Evolutionary conservation across 352 stramenopile genomes (phyloP).

Genomic region (Lagenidium giganteum): DNA sequence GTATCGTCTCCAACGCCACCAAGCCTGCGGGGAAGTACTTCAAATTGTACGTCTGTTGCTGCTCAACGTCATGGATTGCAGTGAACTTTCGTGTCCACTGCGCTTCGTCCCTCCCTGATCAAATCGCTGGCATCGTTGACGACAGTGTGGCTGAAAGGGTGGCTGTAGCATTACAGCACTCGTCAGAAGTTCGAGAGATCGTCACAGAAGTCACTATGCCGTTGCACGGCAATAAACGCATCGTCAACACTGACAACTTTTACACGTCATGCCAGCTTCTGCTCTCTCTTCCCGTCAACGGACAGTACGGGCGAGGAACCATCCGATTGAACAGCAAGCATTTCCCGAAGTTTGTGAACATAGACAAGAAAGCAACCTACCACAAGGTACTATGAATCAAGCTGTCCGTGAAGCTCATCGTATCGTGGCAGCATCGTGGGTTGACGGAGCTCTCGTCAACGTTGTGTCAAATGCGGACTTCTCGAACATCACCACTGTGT

Average conservation of each 20-base stretch:
- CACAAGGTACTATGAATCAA: slow-evolving; percentile 4
- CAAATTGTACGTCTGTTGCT: slow-evolving; percentile 24
- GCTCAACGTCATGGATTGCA: slow-evolving; percentile 21
- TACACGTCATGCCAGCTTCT: slow-evolving; percentile 27
- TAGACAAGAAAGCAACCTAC: slow-evolving; percentile 1
- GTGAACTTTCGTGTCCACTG: slow-evolving; percentile 26
- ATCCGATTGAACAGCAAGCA: no score
- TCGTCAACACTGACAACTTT: slow-evolving; percentile 31
- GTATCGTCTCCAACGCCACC: slow-evolving; percentile 23
- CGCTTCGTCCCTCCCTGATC: slow-evolving; percentile 13
- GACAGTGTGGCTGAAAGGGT: not conserved
- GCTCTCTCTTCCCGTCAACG: slow-evolving; percentile 11
- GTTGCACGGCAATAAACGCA: slow-evolving; percentile 9
- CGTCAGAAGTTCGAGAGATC: slow-evolving; percentile 15
- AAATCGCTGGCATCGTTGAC: slow-evolving; percentile 5
- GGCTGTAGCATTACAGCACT: not conserved
- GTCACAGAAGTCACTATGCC: slow-evolving; percentile 20
- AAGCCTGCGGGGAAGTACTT: slow-evolving; percentile 31
- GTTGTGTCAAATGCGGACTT: slow-evolving; percentile 20
- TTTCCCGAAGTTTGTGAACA: no score
- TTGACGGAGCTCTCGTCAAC: slow-evolving; percentile 16
- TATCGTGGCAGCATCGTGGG: slow-evolving; percentile 22
- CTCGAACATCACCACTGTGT: slow-evolving; percentile 8
- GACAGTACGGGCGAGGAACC: slow-evolving; percentile 17
- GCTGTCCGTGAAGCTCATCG: slow-evolving; percentile 7